These are phyloP conservation scores for Echria macrotheca DNA, from an alignment of 495 filamentous ascomycete species.

Conservation along the genomic window DNA sequence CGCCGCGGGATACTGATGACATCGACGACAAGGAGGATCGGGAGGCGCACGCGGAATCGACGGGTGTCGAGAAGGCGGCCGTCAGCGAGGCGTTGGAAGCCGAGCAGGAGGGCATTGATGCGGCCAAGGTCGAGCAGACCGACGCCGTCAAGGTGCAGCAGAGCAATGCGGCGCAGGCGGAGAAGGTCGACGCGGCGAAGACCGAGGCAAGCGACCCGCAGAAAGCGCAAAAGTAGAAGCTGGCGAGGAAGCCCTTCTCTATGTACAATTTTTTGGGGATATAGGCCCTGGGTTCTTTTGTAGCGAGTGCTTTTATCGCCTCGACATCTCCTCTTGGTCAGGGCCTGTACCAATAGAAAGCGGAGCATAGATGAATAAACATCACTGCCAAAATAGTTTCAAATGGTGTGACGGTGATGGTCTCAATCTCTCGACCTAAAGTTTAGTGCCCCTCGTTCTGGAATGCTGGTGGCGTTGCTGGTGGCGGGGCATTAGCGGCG, in stretches of 20 bases:
- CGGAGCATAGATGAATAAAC: not conserved
- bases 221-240: not conserved
- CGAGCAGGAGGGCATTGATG: slow-evolving; percentile 31
- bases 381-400: too few relatives aligned
- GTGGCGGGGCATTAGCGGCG: too few relatives aligned
- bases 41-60: slow-evolving; percentile 30
- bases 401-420: too few relatives aligned
- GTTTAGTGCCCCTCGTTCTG: too few relatives aligned
- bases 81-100: slow-evolving; percentile 41
- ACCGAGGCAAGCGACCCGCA: not conserved
- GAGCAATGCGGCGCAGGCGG: not conserved
- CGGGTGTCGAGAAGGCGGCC: slow-evolving; percentile 34
- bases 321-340: too few relatives aligned
- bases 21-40: slow-evolving; percentile 60
- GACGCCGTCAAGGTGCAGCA: not conserved
- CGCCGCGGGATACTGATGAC: slow-evolving; percentile 78
- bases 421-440: too few relatives aligned
- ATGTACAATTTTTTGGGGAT: too few relatives aligned
- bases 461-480: too few relatives aligned
- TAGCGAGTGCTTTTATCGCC: too few relatives aligned
- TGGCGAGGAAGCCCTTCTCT: too few relatives aligned
- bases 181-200: too few relatives aligned
- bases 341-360: not conserved
- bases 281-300: too few relatives aligned
- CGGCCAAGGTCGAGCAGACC: slow-evolving; percentile 12